phyloP scores from a whole-genome alignment of 1,284 basidiomycete genomes.

The Anthracocystis walkeri region DNA sequence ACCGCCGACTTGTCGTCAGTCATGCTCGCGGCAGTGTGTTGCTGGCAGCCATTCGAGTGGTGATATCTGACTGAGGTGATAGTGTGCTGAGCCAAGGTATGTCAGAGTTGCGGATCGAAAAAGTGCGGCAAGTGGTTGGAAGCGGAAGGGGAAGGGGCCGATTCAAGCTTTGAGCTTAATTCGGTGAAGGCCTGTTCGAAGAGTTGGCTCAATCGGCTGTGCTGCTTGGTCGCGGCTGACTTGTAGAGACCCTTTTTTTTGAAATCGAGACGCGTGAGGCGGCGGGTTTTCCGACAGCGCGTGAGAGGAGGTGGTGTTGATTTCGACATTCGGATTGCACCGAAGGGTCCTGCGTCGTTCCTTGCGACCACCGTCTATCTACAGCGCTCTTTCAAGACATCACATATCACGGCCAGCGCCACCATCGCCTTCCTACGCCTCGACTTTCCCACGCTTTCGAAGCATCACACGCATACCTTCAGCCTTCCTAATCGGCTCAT shows the following conservation, averaged over 20 bases:
- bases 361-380: constrained; percentile 14
- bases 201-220: not conserved
- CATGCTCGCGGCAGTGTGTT: constrained; percentile 8
- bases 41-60: not conserved
- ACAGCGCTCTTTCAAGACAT: not conserved
- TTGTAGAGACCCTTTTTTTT: too few species aligned
- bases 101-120: not conserved
- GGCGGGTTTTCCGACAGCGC: constrained; percentile 24
- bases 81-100: not conserved
- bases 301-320: constrained; percentile 20
- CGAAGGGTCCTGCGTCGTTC: too few species aligned
- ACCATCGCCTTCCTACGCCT: not conserved
- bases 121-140: not conserved
- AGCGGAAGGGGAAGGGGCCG: not conserved
- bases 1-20: constrained; percentile 16
- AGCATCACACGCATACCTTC: not conserved
- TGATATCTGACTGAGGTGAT: not conserved
- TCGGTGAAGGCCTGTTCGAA: not conserved
- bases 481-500: not conserved
- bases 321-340: constrained; percentile 6
- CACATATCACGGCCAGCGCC: not conserved
- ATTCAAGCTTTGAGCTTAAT: not conserved
- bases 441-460: constrained; percentile 1
- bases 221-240: too few species aligned
- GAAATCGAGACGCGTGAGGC: constrained; percentile 6